Conservation (phyloP, 2,329 filamentous ascomycete genomes). For the Aureobasidium melanogenum region DNA sequence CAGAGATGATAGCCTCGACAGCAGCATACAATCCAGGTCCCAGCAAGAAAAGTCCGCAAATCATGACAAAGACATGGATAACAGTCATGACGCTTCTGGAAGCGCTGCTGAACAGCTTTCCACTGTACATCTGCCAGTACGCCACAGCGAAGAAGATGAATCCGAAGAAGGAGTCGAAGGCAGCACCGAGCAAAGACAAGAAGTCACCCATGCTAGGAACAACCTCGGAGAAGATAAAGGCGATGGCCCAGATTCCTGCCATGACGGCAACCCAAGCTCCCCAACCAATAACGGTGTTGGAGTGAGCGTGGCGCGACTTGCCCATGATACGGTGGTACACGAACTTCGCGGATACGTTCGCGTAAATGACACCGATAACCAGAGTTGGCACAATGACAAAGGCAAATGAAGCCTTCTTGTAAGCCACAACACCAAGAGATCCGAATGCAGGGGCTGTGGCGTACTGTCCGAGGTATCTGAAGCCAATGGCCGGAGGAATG, state of each 20-base stretch:
- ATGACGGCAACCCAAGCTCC: constrained; percentile 36
- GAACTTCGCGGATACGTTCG: constrained; percentile 41
- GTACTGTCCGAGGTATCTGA: constrained; percentile 42
- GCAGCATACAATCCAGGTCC: constrained; percentile 46
- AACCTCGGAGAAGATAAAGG: constrained; percentile 41
- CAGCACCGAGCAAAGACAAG: constrained; percentile 38
- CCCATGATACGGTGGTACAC: constrained; percentile 38
- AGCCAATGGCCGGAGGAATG: constrained; percentile 41
- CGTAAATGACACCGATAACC: constrained; percentile 42
- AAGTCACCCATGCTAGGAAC: constrained; percentile 44
- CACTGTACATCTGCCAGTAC: constrained; percentile 35
- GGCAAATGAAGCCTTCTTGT: constrained; percentile 42
- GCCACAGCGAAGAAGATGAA: constrained; percentile 45
- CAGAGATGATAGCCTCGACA: constrained; percentile 43
- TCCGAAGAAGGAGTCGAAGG: constrained; percentile 43
- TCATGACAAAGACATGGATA: constrained; percentile 38
- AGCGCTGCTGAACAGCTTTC: constrained; percentile 17
- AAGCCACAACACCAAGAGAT: constrained; percentile 33
- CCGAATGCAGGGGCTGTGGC: constrained; percentile 43
- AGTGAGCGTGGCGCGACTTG: constrained; percentile 36
- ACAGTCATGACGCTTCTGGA: constrained; percentile 34
- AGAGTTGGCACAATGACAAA: constrained; percentile 44
- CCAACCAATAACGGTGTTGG: constrained; percentile 41
- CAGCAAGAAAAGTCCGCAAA: constrained; percentile 39
- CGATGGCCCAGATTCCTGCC: constrained; percentile 35